phyloP scores from a whole-genome alignment of 495 filamentous ascomycete species.

The Filosporella fistucella region DNA sequence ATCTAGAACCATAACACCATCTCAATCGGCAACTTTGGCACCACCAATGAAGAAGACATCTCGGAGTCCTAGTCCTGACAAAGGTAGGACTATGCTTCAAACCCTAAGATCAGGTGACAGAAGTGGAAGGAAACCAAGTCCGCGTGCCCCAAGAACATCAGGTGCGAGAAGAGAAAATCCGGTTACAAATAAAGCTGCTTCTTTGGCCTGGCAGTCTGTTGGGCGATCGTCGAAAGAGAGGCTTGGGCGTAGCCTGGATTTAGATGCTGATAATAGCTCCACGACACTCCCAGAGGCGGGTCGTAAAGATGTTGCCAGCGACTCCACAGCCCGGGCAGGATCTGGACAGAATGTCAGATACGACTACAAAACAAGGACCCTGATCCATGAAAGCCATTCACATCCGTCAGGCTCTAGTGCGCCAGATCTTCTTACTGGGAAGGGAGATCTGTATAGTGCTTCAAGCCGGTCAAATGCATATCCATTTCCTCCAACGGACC shows the following conservation, averaged over 20 bases:
- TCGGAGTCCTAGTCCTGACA: constrained; percentile 77
- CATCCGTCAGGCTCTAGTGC: constrained; percentile 7
- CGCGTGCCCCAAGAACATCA: constrained; percentile 39
- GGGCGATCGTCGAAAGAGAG: constrained; percentile 24
- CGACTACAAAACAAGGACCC: constrained; percentile 23
- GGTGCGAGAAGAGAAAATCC: constrained; percentile 32
- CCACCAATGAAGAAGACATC: constrained; percentile 40
- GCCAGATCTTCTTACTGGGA: constrained; percentile 15
- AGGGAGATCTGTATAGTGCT: constrained; percentile 11
- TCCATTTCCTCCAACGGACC: constrained; percentile 23
- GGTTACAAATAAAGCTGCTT: constrained; percentile 79
- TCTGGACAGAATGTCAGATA: constrained; percentile 18
- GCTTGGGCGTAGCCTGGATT: constrained; percentile 31
- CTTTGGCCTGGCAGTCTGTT: constrained; percentile 70
- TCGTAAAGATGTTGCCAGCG: constrained; percentile 15
- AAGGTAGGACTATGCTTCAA: constrained; percentile 72
- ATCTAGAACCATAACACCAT: constrained; percentile 16
- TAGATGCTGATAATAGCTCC: constrained; percentile 19
- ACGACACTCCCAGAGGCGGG: constrained; percentile 15
- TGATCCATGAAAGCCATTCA: constrained; percentile 9
- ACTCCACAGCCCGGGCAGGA: constrained; percentile 4
- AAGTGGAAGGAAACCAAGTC: constrained; percentile 54
- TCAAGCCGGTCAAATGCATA: constrained; percentile 17
- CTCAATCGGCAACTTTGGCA: constrained; percentile 29
- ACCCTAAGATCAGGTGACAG: constrained; percentile 61